phyloP scores from a whole-genome alignment of 768 basidiomycete species.

The Hortiboletus flavorubellus region DNA sequence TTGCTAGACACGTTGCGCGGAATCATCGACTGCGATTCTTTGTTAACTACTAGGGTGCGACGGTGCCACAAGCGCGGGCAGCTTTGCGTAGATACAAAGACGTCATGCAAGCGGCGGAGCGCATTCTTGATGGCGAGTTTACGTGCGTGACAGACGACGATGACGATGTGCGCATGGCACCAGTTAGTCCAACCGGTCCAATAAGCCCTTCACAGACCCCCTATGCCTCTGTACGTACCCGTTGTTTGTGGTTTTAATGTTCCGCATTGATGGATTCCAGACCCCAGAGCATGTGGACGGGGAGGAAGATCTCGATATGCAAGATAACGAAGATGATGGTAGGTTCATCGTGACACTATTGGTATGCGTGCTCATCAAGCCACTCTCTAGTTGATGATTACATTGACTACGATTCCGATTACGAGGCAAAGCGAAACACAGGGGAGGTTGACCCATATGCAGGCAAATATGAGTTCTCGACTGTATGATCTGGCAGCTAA shows the following conservation, averaged over 20 bases:
- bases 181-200: constrained; percentile 19
- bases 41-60: constrained; percentile 63
- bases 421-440: constrained; percentile 45
- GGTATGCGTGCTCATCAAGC: constrained; percentile 8
- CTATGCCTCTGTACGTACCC: constrained; percentile 20
- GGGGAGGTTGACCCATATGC: constrained; percentile 86
- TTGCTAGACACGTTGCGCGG: background rate
- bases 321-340: constrained; percentile 54
- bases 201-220: constrained; percentile 31
- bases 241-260: background rate
- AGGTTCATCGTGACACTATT: constrained; percentile 4
- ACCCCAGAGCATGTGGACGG: constrained; percentile 57
- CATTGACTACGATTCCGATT: constrained; percentile 83
- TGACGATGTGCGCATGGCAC: constrained; percentile 49
- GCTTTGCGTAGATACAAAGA: constrained; percentile 81
- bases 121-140: constrained; percentile 81
- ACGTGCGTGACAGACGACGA: constrained; percentile 59
- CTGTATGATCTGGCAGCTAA: constrained; percentile 4
- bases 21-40: background rate
- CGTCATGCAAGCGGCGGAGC: constrained; percentile 90
- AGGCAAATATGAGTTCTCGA: constrained; percentile 41
- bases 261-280: constrained; percentile 32
- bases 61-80: constrained; percentile 73
- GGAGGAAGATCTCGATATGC: constrained; percentile 45
- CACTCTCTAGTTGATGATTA: constrained; percentile 48